phyloP scores from a whole-genome alignment of 1,284 basidiomycete species.

The Coriolopsis trogii region DNA sequence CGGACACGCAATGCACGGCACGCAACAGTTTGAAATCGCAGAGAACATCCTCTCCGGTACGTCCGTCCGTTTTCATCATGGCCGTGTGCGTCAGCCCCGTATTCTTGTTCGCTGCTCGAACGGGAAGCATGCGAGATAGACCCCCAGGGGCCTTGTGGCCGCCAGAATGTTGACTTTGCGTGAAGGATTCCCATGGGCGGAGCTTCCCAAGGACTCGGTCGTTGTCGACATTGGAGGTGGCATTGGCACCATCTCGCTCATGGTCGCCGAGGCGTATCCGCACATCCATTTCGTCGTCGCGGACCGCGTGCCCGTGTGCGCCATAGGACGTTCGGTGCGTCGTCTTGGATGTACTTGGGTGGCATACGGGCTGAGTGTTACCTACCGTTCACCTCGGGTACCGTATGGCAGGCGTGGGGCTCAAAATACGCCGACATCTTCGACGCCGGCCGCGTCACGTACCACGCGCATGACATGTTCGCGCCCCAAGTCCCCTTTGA shows the following conservation, averaged over 20 bases:
- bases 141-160: too few relatives aligned
- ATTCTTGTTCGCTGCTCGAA: too few relatives aligned
- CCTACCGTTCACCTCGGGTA: too few relatives aligned
- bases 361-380: too few relatives aligned
- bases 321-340: slow-evolving; percentile 33
- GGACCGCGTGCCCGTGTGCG: slow-evolving; percentile 30
- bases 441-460: slow-evolving; percentile 13
- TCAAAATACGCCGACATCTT: slow-evolving; percentile 16
- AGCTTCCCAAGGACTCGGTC: slow-evolving; percentile 46
- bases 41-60: slow-evolving; percentile 22
- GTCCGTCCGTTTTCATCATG: too few relatives aligned
- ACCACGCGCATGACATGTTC: slow-evolving; percentile 23
- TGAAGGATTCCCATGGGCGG: slow-evolving; percentile 68
- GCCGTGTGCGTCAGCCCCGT: too few relatives aligned
- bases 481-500: slow-evolving; percentile 16
- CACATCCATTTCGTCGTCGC: slow-evolving; percentile 28
- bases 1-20: slow-evolving; percentile 23
- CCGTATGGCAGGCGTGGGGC: slow-evolving; percentile 25
- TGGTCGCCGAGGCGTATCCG: slow-evolving; percentile 25
- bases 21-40: slow-evolving; percentile 18
- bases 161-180: too few relatives aligned
- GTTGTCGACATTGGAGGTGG: slow-evolving; percentile 44
- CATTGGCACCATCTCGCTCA: slow-evolving; percentile 26
- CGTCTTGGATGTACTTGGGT: too few relatives aligned
- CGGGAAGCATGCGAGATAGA: too few relatives aligned